phyloP scores from a whole-genome alignment of 1,139 yeast species.

The Diutina neorugosa region DNA sequence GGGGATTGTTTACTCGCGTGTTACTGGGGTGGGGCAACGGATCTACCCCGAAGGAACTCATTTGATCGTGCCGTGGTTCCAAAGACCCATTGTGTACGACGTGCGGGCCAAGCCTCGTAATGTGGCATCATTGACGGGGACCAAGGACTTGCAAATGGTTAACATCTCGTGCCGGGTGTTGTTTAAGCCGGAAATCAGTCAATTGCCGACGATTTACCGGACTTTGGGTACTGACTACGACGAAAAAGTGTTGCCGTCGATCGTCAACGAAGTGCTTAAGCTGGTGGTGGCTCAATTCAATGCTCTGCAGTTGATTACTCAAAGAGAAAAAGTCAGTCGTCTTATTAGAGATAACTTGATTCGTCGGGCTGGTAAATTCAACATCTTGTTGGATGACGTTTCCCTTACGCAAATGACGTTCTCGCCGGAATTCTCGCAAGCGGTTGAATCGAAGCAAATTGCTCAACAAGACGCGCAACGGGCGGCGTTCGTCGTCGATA shows the following conservation, averaged over 20 bases:
- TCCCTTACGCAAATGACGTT: slow-evolving; percentile 93
- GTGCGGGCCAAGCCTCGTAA: slow-evolving; percentile 97
- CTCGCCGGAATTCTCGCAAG: slow-evolving; percentile 94
- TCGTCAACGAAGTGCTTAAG: slow-evolving; percentile 92
- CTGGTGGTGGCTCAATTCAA: slow-evolving; percentile 97
- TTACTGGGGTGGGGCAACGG: slow-evolving; percentile 75
- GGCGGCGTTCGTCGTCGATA: slow-evolving; percentile 93
- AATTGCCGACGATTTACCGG: slow-evolving; percentile 76
- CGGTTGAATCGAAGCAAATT: slow-evolving; percentile 97
- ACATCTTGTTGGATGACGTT: slow-evolving; percentile 84
- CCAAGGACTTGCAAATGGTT: slow-evolving; percentile 98
- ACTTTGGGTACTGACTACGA: slow-evolving; percentile 92
- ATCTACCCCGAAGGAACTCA: slow-evolving; percentile 95
- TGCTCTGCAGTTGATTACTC: slow-evolving; percentile 95
- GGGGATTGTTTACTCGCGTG: slow-evolving; percentile 84
- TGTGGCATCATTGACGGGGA: slow-evolving; percentile 95
- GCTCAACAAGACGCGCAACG: slow-evolving; percentile 99
- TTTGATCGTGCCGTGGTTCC: slow-evolving; percentile 87
- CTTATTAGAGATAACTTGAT: slow-evolving; percentile 83
- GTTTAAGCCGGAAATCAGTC: slow-evolving; percentile 71
- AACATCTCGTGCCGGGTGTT: slow-evolving; percentile 95
- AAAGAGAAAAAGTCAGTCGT: slow-evolving; percentile 90
- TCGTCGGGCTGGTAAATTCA: slow-evolving; percentile 85
- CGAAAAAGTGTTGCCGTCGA: slow-evolving; percentile 91
- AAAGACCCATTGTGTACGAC: slow-evolving; percentile 85